Percentiles rank a stretch among this genome's conserved stretches.
Evolutionary conservation across 192 early-diverging fungal species (phyloP).

Genomic region (Endogone sp.): DNA sequence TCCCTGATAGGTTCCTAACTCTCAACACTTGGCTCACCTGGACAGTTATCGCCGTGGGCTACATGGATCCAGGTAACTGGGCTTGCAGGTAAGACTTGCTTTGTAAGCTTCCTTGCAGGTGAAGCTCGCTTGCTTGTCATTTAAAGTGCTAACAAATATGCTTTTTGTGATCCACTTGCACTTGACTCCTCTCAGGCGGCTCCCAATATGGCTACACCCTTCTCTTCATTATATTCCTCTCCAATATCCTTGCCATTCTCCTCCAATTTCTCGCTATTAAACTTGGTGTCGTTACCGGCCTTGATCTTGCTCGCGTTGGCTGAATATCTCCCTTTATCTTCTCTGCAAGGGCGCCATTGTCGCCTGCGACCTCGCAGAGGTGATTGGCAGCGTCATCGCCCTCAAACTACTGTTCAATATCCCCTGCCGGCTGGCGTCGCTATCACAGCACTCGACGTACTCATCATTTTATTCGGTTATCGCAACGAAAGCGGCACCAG

Average conservation of each 20-base stretch:
- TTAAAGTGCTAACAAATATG: too few relatives aligned
- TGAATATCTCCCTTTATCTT: slow-evolving; percentile 64
- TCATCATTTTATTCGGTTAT: slow-evolving; percentile 61
- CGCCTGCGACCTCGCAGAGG: slow-evolving; percentile 80
- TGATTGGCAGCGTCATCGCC: slow-evolving; percentile 81
- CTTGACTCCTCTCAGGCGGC: slow-evolving; percentile 45
- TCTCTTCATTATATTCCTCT: slow-evolving; percentile 68
- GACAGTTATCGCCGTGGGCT: slow-evolving; percentile 56
- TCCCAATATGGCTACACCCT: slow-evolving; percentile 70
- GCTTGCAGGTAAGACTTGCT: slow-evolving; percentile 45
- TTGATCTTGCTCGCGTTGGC: slow-evolving; percentile 64
- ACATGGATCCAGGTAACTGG: slow-evolving; percentile 86
- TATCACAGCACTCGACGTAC: slow-evolving; percentile 71
- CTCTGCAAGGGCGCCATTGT: slow-evolving; percentile 76
- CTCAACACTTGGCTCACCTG: too few relatives aligned
- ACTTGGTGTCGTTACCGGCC: slow-evolving; percentile 69
- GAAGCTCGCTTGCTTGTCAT: too few relatives aligned
- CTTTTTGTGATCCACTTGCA: not conserved
- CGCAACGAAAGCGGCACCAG: slow-evolving; percentile 38
- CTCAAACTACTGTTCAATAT: slow-evolving; percentile 70
- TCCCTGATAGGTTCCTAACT: too few relatives aligned
- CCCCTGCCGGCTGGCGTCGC: slow-evolving; percentile 70
- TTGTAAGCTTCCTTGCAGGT: too few relatives aligned
- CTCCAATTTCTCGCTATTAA: slow-evolving; percentile 76
- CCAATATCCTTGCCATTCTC: slow-evolving; percentile 72